A percentile compares a stretch with the other conserved stretches of the same genome.
These are phyloP conservation scores for Lecanicillium sp. DNA, from an alignment of 2,329 filamentous ascomycete genomes.

Conservation along the genomic window DNA sequence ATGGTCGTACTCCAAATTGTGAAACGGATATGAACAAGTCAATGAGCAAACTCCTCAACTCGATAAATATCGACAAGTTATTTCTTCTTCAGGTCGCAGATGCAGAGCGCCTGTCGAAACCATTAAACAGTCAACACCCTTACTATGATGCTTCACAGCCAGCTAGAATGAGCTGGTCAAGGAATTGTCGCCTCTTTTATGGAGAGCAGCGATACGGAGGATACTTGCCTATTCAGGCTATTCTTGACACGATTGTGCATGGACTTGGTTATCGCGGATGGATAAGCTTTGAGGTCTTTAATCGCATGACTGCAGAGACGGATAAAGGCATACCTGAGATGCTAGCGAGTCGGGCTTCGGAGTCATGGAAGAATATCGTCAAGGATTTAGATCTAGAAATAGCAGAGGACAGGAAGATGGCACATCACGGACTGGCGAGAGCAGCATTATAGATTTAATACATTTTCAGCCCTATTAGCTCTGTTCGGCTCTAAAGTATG, in stretches of 20 bases:
- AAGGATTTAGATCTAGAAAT: conserved; percentile 19
- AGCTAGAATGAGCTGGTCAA: conserved; percentile 64
- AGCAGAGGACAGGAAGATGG: no score
- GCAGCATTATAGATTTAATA: no score
- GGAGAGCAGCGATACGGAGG: conserved; percentile 51
- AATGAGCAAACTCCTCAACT: conserved; percentile 40
- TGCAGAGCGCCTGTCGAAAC: conserved; percentile 51
- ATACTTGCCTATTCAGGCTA: conserved; percentile 57
- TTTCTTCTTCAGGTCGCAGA: conserved; percentile 72
- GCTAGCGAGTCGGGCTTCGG: conserved; percentile 41
- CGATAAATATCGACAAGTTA: conserved; percentile 53
- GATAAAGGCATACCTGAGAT: conserved; percentile 42
- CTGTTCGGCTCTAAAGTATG: no score
- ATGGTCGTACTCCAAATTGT: conserved; percentile 43
- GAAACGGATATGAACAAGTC: conserved; percentile 45
- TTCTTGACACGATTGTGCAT: conserved; percentile 53
- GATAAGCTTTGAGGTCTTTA: conserved; percentile 66
- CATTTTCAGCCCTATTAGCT: no score
- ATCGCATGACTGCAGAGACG: conserved; percentile 45
- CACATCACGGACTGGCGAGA: no score
- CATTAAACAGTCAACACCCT: conserved; percentile 37
- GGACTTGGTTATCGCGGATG: conserved; percentile 60
- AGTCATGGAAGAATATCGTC: conserved; percentile 36
- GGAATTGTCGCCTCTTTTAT: conserved; percentile 58
- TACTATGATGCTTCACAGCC: conserved; percentile 27